A percentile compares a stretch with the other conserved stretches of the same genome.
These are phyloP conservation scores for Hypoxylon sp. DNA, from an alignment of 2,329 filamentous ascomycete genomes.

Conservation along the genomic window DNA sequence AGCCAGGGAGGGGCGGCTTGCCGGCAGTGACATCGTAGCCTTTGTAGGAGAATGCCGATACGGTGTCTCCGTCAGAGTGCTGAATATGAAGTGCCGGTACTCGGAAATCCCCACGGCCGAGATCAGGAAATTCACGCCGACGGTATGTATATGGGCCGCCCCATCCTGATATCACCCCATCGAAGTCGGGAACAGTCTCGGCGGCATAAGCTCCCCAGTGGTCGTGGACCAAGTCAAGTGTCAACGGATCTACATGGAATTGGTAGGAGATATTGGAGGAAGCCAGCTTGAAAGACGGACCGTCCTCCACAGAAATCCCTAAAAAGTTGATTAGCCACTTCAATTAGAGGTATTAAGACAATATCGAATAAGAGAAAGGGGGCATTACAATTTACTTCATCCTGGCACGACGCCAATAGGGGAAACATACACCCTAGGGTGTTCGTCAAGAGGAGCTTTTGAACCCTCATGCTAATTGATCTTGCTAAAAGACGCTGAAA, in stretches of 20 bases:
- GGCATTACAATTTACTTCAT: slow-evolving; percentile 36
- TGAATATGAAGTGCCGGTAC: slow-evolving; percentile 72
- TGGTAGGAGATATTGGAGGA: slow-evolving; percentile 67
- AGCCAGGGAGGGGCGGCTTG: slow-evolving; percentile 68
- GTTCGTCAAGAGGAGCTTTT: slow-evolving; percentile 20
- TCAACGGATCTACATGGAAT: slow-evolving; percentile 71
- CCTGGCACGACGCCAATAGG: slow-evolving; percentile 29
- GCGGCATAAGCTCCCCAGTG: slow-evolving; percentile 72
- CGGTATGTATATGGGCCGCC: slow-evolving; percentile 64
- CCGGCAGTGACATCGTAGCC: slow-evolving; percentile 69
- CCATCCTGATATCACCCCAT: slow-evolving; percentile 68
- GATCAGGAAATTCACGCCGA: slow-evolving; percentile 74
- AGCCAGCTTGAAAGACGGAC: slow-evolving; percentile 49
- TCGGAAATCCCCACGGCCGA: slow-evolving; percentile 74
- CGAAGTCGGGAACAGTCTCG: slow-evolving; percentile 64
- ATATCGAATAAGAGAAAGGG: not conserved
- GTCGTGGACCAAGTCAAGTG: slow-evolving; percentile 71
- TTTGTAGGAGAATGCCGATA: slow-evolving; percentile 71
- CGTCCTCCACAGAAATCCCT: slow-evolving; percentile 51
- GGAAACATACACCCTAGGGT: slow-evolving; percentile 36
- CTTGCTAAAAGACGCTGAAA: slow-evolving; percentile 6
- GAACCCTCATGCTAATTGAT: slow-evolving; percentile 28
- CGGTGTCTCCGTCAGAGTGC: slow-evolving; percentile 70
- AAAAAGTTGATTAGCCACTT: slow-evolving; percentile 29
- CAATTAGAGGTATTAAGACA: not conserved